These are phyloP conservation scores for Coprinopsis cinerea DNA, from an alignment of 768 basidiomycete genomes.

Conservation along the genomic window DNA sequence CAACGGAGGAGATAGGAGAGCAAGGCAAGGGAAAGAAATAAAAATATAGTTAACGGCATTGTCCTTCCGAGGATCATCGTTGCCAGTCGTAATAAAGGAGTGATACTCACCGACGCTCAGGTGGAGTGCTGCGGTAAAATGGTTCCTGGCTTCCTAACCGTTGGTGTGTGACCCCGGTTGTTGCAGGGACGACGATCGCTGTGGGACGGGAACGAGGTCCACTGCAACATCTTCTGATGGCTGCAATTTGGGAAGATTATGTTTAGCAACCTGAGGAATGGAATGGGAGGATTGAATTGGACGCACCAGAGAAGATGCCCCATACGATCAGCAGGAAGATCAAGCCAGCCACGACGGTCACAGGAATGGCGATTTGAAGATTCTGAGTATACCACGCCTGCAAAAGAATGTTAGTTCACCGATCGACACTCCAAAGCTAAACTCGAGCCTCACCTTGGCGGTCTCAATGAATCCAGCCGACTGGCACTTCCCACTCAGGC, in stretches of 20 bases:
- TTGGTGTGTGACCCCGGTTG: not conserved
- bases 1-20: no score
- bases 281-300: constrained; percentile 9
- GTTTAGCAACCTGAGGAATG: constrained; percentile 4
- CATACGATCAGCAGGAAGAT: constrained; percentile 54
- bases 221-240: constrained; percentile 29
- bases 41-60: no score
- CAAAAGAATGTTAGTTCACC: constrained; percentile 10
- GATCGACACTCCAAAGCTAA: constrained; percentile 7
- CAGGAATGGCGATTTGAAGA: constrained; percentile 73
- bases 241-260: constrained; percentile 19
- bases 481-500: constrained; percentile 55
- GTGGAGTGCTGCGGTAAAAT: constrained; percentile 5
- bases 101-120: constrained; percentile 22
- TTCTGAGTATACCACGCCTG: constrained; percentile 75
- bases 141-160: constrained; percentile 13
- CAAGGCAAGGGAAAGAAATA: no score
- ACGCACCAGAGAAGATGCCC: constrained; percentile 39
- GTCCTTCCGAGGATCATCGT: not conserved
- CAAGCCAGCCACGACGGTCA: constrained; percentile 66
- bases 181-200: not conserved
- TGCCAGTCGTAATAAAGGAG: no score
- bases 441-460: constrained; percentile 41
- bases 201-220: constrained; percentile 2
- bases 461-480: constrained; percentile 52